Base-by-base conservation (phyloP, 495 filamentous ascomycete genomes). In the Mytilinidion resinicola region DNA sequence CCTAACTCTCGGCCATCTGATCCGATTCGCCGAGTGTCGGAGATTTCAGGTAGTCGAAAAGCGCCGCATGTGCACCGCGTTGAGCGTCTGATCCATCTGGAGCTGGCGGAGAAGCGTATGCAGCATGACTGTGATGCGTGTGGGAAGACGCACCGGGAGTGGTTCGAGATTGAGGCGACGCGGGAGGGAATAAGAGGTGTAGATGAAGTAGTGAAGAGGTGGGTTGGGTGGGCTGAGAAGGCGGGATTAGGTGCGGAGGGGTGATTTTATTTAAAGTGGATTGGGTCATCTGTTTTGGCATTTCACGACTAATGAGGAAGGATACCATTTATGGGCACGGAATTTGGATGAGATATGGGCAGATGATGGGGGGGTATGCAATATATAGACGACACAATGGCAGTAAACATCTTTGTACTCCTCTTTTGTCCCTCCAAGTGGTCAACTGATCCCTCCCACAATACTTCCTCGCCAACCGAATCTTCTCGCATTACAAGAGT, bases 121-220 rank as follows among this genome's bases (percentile, higher is more conserved):
- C 78, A 82, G 59, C 82, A 85, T 15, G 78, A 78, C 44, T 99
- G 93, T 68, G 71, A 74, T 8, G 80, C 81, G 8, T 99, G 93
- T 69, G 91, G 91, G 10, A 89, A 84, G 70, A 85, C 88, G 63
- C 95, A 99, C 72, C 76, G 84, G 38, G 93, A 99, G 71, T 99
- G 93, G 93, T 97, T 99, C 71, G 91, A 93, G 71, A 82, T 97
- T 7, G 82, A 88, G 51, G 90, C 89, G 1, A 82, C 73, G 15
- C 80, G 84, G 64, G 76, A 85, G 10, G 87, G 85, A 0, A 74
- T 97, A 10, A 80, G 75, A 55, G 79, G 72, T 21, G 86, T 97
- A 5, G 91, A 99, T 77, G 90, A 88, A 55, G 82, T 90, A 50
- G 82, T 97, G 21, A 82, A 85, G 66, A 75, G 90, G 59, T 97